Evolutionary conservation across 805 yeast species (phyloP), one percentile per base, ranked within the genome.

Genomic region (Lachancea meyersii): DNA sequence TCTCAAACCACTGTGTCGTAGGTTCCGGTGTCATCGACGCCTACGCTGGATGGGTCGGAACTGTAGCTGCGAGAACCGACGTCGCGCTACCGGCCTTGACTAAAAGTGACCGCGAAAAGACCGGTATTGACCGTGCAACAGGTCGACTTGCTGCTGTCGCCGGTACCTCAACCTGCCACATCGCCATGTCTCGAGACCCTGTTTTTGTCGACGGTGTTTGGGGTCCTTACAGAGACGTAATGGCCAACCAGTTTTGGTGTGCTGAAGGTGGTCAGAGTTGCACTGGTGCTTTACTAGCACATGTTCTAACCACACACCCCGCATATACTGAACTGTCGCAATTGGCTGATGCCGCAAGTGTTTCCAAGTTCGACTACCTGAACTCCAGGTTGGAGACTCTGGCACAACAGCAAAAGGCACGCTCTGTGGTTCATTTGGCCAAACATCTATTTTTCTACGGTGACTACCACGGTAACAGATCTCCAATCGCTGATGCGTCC

Each of bases 261-360:
- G 96, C 97, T 11, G 98, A 93, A 67, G 98, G 98, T 59, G 98
- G 98, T n/a, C 98, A 93, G 64, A 82, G 94, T 13, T 85, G 96
- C 60, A 93, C 98, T 2, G 98, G 98, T 53, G 96, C 94, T 23
- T 73, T 93, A 31, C 72, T 93, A 49, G 91, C 93, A 2, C 95
- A 86, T 63, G 91, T 91, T 13, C 65, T 93, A 48, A 73, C 86
- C 10, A 82, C 86, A 8, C 97, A 93, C 60, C 96, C 97, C 0
- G 95, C 97, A 0, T 79, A 80, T 52, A 69, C 77, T 2, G 87
- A 86, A 57, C 72, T 91, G 41, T 75, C 78, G 11, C 75, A 72
- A 46, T 65, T 77, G 27, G 79, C 96, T 0, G 85, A 78, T 50
- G 77, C 80, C 17, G 76, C 86, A 1, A 77, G 77, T 41, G 67